A percentile compares a stretch with the other conserved stretches of the same genome.
Conservation (phyloP, 2,329 filamentous ascomycete species). For the Pestalotiopsis sp. region DNA sequence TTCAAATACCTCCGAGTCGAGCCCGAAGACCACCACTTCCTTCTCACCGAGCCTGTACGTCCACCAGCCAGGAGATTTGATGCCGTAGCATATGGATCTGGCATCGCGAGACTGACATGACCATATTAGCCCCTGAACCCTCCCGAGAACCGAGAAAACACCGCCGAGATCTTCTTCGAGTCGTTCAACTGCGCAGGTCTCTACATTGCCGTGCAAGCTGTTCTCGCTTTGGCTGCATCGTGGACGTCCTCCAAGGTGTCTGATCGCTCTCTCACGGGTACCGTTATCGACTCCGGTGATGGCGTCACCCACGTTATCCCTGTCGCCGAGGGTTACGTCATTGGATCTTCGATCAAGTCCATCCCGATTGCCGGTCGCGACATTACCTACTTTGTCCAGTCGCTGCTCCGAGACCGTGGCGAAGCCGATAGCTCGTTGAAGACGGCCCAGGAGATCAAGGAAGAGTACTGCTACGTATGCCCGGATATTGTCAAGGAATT, state of each 20-base stretch:
- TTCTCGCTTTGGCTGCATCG: conserved; percentile 92
- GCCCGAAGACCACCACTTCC: conserved; percentile 97
- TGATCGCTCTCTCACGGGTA: conserved; percentile 93
- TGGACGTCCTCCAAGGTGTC: conserved; percentile 99
- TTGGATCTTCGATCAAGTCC: conserved; percentile 98
- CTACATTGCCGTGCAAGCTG: conserved; percentile 97
- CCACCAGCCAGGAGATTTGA: conserved; percentile 17
- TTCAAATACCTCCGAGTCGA: conserved; percentile 99
- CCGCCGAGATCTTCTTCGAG: conserved; percentile 99
- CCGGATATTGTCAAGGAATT: conserved; percentile 99
- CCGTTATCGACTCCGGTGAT: conserved; percentile 97
- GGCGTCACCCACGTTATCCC: conserved; percentile 99
- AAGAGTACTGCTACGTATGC: conserved; percentile 97
- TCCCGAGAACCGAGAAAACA: conserved; percentile 98
- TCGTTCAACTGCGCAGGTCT: conserved; percentile 99
- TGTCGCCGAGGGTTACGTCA: conserved; percentile 97
- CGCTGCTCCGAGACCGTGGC: conserved; percentile 89
- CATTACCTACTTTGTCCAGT: conserved; percentile 98
- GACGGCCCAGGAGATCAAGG: conserved; percentile 97
- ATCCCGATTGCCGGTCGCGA: conserved; percentile 97
- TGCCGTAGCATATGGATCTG: background rate
- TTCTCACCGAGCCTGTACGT: conserved; percentile 91
- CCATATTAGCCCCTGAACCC: conserved; percentile 82
- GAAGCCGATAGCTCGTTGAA: conserved; percentile 97
- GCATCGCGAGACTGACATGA: conserved; percentile 14